Percentiles rank a stretch among this genome's conserved stretches.
Conservation (phyloP, 371 early-diverging fungal species). For the Apophysomyces ossiformis region DNA sequence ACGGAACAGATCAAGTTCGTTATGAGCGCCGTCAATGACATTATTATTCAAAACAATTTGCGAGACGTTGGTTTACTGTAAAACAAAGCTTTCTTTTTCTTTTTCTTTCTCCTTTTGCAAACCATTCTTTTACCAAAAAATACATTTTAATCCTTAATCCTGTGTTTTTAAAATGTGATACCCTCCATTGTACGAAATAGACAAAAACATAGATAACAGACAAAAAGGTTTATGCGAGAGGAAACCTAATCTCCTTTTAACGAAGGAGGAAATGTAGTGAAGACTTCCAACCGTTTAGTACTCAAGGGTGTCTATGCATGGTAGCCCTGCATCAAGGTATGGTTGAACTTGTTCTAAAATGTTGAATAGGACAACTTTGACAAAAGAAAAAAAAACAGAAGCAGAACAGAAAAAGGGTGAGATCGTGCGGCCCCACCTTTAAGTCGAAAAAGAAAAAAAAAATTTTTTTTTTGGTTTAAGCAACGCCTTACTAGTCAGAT, state of each 20-base stretch:
- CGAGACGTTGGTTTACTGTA: conserved; percentile 65
- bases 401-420: not conserved
- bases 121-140: conserved; percentile 3
- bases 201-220: not conserved
- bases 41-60: conserved; percentile 64
- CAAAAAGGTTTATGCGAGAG: no score
- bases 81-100: conserved; percentile 2
- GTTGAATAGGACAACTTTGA: not conserved
- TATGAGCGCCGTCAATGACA: conserved; percentile 71
- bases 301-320: not conserved
- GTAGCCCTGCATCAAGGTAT: conserved; percentile 1
- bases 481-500: no score
- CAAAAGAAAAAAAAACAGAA: not conserved
- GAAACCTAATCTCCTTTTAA: not conserved
- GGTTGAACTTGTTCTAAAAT: no score
- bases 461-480: no score
- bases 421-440: not conserved
- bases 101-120: not conserved
- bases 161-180: not conserved
- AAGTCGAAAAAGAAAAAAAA: no score
- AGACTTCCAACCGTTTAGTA: not conserved
- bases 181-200: not conserved
- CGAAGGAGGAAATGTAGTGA: not conserved
- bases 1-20: conserved; percentile 78
- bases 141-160: conserved; percentile 5